Evolutionary conservation across 2,329 filamentous ascomycete species (phyloP), one percentile per base, ranked within the genome.

Genomic region (Pleomassaria siparia): DNA sequence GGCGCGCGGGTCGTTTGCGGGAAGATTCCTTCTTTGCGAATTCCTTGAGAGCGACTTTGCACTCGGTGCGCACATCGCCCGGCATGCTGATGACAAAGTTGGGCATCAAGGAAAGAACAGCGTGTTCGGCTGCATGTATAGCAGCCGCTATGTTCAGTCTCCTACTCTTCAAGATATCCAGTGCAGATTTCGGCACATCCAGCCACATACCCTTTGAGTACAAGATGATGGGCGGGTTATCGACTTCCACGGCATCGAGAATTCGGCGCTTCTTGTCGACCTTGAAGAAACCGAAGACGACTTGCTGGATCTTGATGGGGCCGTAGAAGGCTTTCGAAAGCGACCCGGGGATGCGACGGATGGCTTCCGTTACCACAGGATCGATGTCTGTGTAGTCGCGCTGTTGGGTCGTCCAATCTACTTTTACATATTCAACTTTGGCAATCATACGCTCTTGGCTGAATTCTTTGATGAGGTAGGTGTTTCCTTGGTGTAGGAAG

Each of bases 231-330:
- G 94, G 91, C 2, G 92, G 91, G 58, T 96, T 96, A 67, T 96
- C 89, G 18, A 97, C 91, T 50, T 92, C 83, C 0, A 97, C 87
- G 2, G 92, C 92, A 67, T 99, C 94, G 12, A 97, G 81, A 47
- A 97, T 89, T 2, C 89, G 84, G 1, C 87, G 83, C 57, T 84
- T 86, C 64, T 86, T 87, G 71, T 97, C 91, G n/a, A 96, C 76
- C 67, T 97, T 97, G 80, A 96, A 97, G 75, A 94, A 99, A 2
- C 94, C 94, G 67, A 95, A 97, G 2, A 99, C 91, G 24, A 89
- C 86, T 56, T 92, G 87, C 54, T 87, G 83, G 62, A 97, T 91
- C 60, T 87, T 86, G 66, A 99, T 92, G 0, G 83, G 76, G 28
- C 94, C 94, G 65, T 89, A 91, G 72, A 89, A 97, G 1, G 91